These are phyloP conservation scores for Candida fluviatilis DNA, from an alignment of 805 yeast species.

Conservation along the genomic window DNA sequence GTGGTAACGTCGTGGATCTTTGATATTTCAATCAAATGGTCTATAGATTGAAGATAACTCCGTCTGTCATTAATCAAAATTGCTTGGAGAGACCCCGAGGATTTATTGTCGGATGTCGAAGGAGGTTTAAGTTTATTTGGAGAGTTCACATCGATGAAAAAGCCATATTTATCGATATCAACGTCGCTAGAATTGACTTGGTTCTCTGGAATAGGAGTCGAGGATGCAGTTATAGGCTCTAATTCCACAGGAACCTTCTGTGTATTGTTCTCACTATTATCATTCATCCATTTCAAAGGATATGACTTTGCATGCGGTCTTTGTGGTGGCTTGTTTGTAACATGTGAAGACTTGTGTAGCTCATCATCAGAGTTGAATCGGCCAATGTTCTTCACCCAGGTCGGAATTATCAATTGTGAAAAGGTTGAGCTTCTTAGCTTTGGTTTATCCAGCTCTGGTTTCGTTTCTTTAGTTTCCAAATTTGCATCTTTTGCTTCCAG, in stretches of 20 bases:
- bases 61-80: slow-evolving; percentile 4
- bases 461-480: too few relatives aligned
- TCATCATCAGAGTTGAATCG: slow-evolving; percentile 5
- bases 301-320: background rate
- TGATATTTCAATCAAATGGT: slow-evolving; percentile 34
- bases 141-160: slow-evolving; percentile 26
- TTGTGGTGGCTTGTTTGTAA: background rate
- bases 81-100: background rate
- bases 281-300: background rate
- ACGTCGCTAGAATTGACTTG: slow-evolving; percentile 6
- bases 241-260: slow-evolving; percentile 7
- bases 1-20: slow-evolving; percentile 42
- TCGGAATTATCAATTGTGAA: background rate
- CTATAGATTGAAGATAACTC: slow-evolving; percentile 9
- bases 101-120: background rate
- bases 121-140: background rate
- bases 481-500: too few relatives aligned
- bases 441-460: too few relatives aligned
- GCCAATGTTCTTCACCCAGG: slow-evolving; percentile 4
- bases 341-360: background rate
- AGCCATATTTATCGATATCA: slow-evolving; percentile 48
- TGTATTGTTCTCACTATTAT: background rate
- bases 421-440: too few relatives aligned
- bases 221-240: slow-evolving; percentile 2
- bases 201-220: slow-evolving; percentile 1